Evolutionary conservation across 2,329 filamentous ascomycete genomes (phyloP), one percentile per base, ranked within the genome.

Genomic region (Fusarium mundagurra): DNA sequence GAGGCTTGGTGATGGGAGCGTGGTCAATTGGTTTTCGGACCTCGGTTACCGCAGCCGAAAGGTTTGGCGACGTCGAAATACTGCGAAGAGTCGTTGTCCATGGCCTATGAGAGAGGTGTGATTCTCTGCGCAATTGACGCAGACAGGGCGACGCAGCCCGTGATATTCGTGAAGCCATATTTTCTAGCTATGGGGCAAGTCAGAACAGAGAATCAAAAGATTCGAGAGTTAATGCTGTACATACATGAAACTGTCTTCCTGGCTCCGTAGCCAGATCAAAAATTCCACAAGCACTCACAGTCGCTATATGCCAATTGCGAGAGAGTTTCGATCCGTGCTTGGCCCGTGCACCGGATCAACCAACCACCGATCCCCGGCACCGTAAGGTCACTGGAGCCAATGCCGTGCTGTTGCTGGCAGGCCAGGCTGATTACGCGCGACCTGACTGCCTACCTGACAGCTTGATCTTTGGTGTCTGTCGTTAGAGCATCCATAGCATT

Each of bases 1-100:
- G 94, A 6, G 95, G 96, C 83, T 98, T 95, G 2, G 91, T 92
- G 0, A 91, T 90, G 85, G 88, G 92, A 5, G 86, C 82, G 72
- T 87, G 87, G 74, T 88, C 83, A 66, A 84, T 81, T 3, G 86
- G 86, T 33, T 86, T 78, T 39, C 76, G 81, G 27, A 68, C 61
- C 50, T 79, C 65, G 24, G 74, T 67, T 12, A 74, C 69, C 22
- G 78, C 70, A 14, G 81, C 77, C 53, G 76, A 77, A 53, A 77
- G 73, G 18, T 64, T 69, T 45, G 70, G 66, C 24, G 74, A 68
- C 22, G 80, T 82, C 33, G 81, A 79, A 64, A 82, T 77, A 61
- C 48, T 73, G 41, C 77, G 78, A 54, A 69, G 41, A 60, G 74
- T 62, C 50, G 71, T 61, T 54, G 71, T 66, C 71, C 72, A 79